Conservation (phyloP, 2,329 filamentous ascomycete genomes). For the Mollisiaceae sp. region DNA sequence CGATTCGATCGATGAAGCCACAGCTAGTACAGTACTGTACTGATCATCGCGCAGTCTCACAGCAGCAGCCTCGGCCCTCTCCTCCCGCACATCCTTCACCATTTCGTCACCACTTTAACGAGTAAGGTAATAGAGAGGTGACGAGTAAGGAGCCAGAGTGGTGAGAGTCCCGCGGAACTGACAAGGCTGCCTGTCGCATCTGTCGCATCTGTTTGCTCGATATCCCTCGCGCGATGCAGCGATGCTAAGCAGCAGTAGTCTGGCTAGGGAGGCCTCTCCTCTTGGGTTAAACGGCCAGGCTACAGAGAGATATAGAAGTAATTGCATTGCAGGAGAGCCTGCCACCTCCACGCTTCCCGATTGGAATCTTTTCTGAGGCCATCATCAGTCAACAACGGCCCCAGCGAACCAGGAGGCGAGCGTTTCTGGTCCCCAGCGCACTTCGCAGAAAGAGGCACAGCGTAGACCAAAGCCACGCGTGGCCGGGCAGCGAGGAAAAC, state of each 20-base stretch:
- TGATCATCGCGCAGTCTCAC: neutral
- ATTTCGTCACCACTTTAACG: constrained; percentile 24
- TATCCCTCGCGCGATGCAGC: neutral
- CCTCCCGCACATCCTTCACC: neutral
- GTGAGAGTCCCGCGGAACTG: neutral
- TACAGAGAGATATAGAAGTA: neutral
- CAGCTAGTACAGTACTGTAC: neutral
- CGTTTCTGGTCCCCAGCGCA: neutral
- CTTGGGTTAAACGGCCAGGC: neutral
- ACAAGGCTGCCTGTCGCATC: neutral
- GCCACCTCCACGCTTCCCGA: neutral
- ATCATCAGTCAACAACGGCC: neutral
- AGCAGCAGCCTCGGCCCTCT: constrained; percentile 18
- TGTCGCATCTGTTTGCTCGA: neutral
- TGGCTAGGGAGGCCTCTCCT: neutral
- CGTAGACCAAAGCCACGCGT: neutral
- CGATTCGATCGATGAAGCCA: constrained; percentile 12
- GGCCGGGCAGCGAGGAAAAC: neutral
- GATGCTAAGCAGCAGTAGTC: neutral
- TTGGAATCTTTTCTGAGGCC: neutral
- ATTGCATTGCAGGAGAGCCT: constrained; percentile 7
- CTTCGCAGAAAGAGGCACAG: constrained; percentile 3
- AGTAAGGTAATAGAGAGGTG: too few relatives aligned
- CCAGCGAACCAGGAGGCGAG: neutral
- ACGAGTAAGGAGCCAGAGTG: too few relatives aligned